A percentile compares a stretch with the other conserved stretches of the same genome.
Conservation (phyloP, 2,329 filamentous ascomycete species). For the Coleophoma crateriformis region DNA sequence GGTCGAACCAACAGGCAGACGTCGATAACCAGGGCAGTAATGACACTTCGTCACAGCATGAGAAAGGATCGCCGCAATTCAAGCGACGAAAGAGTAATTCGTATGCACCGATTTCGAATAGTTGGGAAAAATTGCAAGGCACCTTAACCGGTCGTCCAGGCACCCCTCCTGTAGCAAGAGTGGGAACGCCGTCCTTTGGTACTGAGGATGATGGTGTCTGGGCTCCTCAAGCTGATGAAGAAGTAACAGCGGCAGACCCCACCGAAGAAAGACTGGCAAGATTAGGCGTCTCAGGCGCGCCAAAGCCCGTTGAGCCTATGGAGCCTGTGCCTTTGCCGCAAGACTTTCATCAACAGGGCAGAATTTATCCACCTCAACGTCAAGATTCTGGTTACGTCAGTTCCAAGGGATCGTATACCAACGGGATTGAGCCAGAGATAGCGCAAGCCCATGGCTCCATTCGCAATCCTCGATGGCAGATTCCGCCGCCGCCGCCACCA, state of each 20-base stretch:
- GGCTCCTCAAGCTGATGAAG: constrained; percentile 25
- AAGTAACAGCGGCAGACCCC: constrained; percentile 10
- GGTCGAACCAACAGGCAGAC: constrained; percentile 11
- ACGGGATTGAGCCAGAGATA: constrained; percentile 8
- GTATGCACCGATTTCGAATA: neutral
- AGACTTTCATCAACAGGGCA: neutral
- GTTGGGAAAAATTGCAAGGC: neutral
- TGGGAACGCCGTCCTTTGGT: constrained; percentile 16
- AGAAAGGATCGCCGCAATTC: constrained; percentile 6
- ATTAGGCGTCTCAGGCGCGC: constrained; percentile 27
- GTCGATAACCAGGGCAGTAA: constrained; percentile 7
- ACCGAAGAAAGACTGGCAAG: constrained; percentile 27
- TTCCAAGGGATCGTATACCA: constrained; percentile 20
- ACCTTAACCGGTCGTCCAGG: constrained; percentile 4
- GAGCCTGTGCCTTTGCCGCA: neutral
- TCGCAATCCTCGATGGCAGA: constrained; percentile 1
- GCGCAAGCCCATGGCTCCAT: constrained; percentile 6
- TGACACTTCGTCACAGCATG: constrained; percentile 4
- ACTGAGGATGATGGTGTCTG: constrained; percentile 21
- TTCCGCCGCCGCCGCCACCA: neutral
- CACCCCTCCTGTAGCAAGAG: constrained; percentile 10
- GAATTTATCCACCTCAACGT: constrained; percentile 7
- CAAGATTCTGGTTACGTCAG: constrained; percentile 26
- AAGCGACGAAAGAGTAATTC: constrained; percentile 20
- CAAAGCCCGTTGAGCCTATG: constrained; percentile 22